phyloP scores from a whole-genome alignment of 495 filamentous ascomycete genomes.

The Aspergillus diversus region DNA sequence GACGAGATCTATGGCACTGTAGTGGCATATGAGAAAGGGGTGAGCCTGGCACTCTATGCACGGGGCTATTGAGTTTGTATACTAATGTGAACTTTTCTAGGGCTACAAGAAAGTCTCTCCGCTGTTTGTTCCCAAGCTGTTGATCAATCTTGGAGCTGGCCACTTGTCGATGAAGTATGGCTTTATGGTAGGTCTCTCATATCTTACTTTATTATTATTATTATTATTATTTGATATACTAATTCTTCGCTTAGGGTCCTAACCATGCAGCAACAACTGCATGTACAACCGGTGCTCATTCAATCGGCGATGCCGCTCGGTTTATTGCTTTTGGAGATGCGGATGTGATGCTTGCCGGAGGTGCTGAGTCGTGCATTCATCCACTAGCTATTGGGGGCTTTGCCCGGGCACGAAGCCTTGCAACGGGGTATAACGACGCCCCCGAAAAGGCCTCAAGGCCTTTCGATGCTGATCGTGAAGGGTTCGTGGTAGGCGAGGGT shows the following conservation, averaged over 20 bases:
- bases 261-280: slow-evolving; percentile 92
- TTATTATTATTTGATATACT: not conserved
- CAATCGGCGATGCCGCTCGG: slow-evolving; percentile 87
- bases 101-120: slow-evolving; percentile 93
- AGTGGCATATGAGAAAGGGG: slow-evolving; percentile 72
- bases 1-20: slow-evolving; percentile 86
- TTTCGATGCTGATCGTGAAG: slow-evolving; percentile 79
- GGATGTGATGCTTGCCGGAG: slow-evolving; percentile 92
- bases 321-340: slow-evolving; percentile 92
- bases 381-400: slow-evolving; percentile 92
- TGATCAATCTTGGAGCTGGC: slow-evolving; percentile 93
- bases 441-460: slow-evolving; percentile 78
- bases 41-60: slow-evolving; percentile 40
- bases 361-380: slow-evolving; percentile 94
- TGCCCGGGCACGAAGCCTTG: slow-evolving; percentile 80
- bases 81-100: slow-evolving; percentile 38
- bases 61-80: not conserved
- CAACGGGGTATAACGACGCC: slow-evolving; percentile 76
- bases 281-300: slow-evolving; percentile 93
- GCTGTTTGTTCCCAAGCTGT: slow-evolving; percentile 85
- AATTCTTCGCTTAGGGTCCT: slow-evolving; percentile 61
- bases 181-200: slow-evolving; percentile 60
- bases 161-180: slow-evolving; percentile 93
- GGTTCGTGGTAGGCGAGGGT: slow-evolving; percentile 94
- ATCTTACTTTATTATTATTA: not conserved